Evolutionary conservation across 257 asterid species (phyloP).

Genomic region (Fraxinus anomala): DNA sequence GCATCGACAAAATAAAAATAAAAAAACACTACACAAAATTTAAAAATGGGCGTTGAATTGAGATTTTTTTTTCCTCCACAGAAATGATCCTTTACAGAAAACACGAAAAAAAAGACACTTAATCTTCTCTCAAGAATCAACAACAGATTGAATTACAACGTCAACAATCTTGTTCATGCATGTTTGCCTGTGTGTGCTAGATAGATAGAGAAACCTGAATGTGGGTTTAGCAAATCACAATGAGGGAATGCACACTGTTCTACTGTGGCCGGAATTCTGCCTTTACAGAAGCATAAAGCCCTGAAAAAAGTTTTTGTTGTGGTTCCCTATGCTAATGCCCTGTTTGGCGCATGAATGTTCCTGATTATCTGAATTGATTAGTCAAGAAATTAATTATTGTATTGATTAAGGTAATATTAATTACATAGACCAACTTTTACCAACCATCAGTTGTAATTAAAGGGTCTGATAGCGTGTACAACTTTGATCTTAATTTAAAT

Average conservation of each 20-base stretch:
- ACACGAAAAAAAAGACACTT: background rate
- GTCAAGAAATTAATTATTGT: background rate
- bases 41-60: background rate
- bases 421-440: too few relatives aligned
- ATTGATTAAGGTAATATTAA: too few relatives aligned
- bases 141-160: constrained; percentile 2
- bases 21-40: background rate
- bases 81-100: background rate
- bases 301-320: background rate
- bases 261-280: constrained; percentile 5
- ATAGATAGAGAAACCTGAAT: constrained; percentile 5
- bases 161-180: constrained; percentile 14
- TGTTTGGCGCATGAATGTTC: background rate
- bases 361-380: background rate
- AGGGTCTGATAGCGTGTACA: too few relatives aligned
- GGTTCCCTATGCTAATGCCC: background rate
- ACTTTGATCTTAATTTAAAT: too few relatives aligned
- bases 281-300: background rate
- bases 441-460: too few relatives aligned
- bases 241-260: constrained; percentile 8
- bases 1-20: background rate
- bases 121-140: background rate
- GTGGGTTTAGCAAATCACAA: constrained; percentile 4
- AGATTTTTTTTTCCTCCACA: background rate
- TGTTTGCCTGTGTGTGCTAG: background rate